These are phyloP conservation scores for Boletus sp. DNA, from an alignment of 1,284 basidiomycete species.

Conservation along the genomic window DNA sequence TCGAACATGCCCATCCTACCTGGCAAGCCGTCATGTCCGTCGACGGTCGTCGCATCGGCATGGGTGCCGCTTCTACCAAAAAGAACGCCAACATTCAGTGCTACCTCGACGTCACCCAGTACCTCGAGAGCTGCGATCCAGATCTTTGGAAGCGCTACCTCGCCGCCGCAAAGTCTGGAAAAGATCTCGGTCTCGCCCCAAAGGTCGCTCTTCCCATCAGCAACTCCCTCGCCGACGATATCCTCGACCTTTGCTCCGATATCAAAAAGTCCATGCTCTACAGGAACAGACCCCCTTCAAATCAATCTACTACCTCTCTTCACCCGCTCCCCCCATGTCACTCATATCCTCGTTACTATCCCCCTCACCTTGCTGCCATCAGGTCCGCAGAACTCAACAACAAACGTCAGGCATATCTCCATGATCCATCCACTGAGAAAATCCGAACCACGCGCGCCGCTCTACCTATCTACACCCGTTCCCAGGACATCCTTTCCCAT, in stretches of 20 bases:
- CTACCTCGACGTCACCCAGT: conserved; percentile 86
- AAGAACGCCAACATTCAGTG: conserved; percentile 75
- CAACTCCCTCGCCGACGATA: conserved; percentile 67
- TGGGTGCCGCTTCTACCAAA: conserved; percentile 71
- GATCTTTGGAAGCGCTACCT: conserved; percentile 78
- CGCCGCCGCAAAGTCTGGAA: conserved; percentile 58
- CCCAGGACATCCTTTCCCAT: conserved; percentile 66
- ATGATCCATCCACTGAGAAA: conserved; percentile 57
- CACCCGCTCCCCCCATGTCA: conserved; percentile 1
- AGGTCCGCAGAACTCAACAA: conserved; percentile 65
- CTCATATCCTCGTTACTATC: conserved; percentile 17
- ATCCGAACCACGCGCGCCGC: conserved; percentile 69
- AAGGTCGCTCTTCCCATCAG: conserved; percentile 73
- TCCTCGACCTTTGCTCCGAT: conserved; percentile 71
- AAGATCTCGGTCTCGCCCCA: conserved; percentile 68
- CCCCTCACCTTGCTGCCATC: conserved; percentile 17
- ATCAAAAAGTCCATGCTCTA: conserved; percentile 58
- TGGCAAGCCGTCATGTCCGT: conserved; percentile 89
- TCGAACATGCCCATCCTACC: conserved; percentile 24
- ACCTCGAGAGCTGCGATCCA: conserved; percentile 82
- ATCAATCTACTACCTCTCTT: conserved; percentile 1
- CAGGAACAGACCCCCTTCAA: conserved; percentile 42
- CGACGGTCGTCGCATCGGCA: conserved; percentile 76
- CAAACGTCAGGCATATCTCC: conserved; percentile 62
- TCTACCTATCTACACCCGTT: conserved; percentile 74